phyloP scores from a whole-genome alignment of 2,329 filamentous ascomycete genomes.

The Celoporthe dispersa region DNA sequence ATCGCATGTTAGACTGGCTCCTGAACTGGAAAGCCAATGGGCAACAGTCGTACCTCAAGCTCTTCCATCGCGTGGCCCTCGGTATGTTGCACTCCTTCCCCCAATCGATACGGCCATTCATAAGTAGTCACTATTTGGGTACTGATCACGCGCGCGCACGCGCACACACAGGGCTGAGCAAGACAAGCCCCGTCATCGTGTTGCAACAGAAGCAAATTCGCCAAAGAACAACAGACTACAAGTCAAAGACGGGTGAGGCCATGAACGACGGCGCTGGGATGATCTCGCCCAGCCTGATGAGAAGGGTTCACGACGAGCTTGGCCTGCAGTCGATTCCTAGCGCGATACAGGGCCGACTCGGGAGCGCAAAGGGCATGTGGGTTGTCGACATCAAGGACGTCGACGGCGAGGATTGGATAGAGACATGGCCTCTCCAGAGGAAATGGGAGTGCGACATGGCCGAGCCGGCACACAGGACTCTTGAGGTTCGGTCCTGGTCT shows the following conservation, averaged over 20 bases:
- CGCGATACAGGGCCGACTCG: slow-evolving; percentile 72
- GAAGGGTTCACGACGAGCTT: slow-evolving; percentile 54
- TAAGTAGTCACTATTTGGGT: not conserved
- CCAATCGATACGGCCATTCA: no score
- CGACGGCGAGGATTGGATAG: slow-evolving; percentile 64
- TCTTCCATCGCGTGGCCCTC: slow-evolving; percentile 62
- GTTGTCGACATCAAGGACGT: slow-evolving; percentile 58
- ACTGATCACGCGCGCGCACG: not conserved
- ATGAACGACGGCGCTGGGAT: slow-evolving; percentile 71
- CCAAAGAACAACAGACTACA: slow-evolving; percentile 42
- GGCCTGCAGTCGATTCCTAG: slow-evolving; percentile 59
- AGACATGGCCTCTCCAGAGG: slow-evolving; percentile 66
- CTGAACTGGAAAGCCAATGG: slow-evolving; percentile 51
- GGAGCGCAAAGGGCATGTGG: slow-evolving; percentile 78
- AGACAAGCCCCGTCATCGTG: slow-evolving; percentile 50
- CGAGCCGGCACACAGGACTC: slow-evolving; percentile 59
- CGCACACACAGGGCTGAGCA: slow-evolving; percentile 51
- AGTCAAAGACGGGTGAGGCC: slow-evolving; percentile 45
- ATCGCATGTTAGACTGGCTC: slow-evolving; percentile 56
- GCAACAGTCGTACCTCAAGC: slow-evolving; percentile 54
- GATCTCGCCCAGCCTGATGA: slow-evolving; percentile 66
- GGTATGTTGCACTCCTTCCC: slow-evolving; percentile 43
- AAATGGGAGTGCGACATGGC: slow-evolving; percentile 65
- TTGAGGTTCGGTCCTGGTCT: slow-evolving; percentile 64
- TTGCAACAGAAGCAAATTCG: slow-evolving; percentile 53